Evolutionary conservation across 2,329 filamentous ascomycete genomes (phyloP), one percentile per base, ranked within the genome.

Genomic region (Huntiella decipiens): DNA sequence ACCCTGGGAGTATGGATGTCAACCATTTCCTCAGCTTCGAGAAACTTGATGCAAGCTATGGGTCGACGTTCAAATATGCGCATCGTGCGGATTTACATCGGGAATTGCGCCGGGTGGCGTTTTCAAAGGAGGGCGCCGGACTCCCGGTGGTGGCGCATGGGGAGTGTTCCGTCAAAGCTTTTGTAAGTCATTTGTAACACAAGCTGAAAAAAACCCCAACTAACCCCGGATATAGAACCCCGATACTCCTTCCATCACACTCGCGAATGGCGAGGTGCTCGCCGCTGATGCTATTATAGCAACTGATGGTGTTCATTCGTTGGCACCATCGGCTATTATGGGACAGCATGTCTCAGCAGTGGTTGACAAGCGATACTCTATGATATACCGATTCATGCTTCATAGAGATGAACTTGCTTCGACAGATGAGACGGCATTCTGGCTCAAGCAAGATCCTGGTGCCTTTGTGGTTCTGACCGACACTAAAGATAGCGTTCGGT

Each of bases 261-360:
- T 64, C 4, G 48, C 47, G 4, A 51, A 53, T n/a, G 61, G 60
- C 3, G 44, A 53, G 4, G 49, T 52, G 10, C 49, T 60, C 8
- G 41, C 41, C 4, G 57, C 54, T 15, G 63, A 68, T 48, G 48
- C 67, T 2, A 57, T 68, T 13, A 55, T 69, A 33, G 64, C 60
- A 3, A 65, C 66, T 2, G 66, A 70, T 51, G 66, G 66, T 4
- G 54, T 65, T 12, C 63, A 65, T 43, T 61, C 58, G 11, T 44
- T 52, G 5, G 61, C 51, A 3, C 39, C 39, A 5, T 42, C 39
- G 22, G 39, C 39, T 12, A 42, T 42, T 16, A 11, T 28, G 6
- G 39, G 39, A 5, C 17, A 13, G 6, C 5, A 13, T 10, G 51
- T 62, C 4, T 51, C 51, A 3, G 54, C 57, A 0, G 49, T 56